Evolutionary conservation across 805 yeast species (phyloP), one percentile per base, ranked within the genome.

Genomic region (Starmerella sp.): DNA sequence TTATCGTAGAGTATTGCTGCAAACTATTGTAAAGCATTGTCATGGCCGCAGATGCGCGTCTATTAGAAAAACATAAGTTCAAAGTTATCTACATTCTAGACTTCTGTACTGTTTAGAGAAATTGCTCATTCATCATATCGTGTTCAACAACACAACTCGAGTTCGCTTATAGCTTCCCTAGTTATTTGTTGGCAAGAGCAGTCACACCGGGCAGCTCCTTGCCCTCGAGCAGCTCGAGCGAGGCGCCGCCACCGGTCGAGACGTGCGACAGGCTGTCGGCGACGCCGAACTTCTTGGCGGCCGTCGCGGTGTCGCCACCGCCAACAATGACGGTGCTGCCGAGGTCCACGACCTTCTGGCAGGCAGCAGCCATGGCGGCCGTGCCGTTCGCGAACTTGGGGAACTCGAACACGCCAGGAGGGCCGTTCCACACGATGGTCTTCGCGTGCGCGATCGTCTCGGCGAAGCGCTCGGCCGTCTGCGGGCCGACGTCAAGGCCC

Each of bases 181-280:
- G 15, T 50, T 57, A 56, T 54, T 87, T 89, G 75, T 80, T 82
- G 63, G 95, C 82, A 67, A 90, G 83, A 75, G 90, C 95, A 69
- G 78, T 82, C 66, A 93, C 97, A 82, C 98, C 98, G 68, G 98
- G 98, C 68, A 93, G 81, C 67, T 79, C 93, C 83, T 93, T 93
- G 77, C 98, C 98, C 80, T 93, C 98, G 71, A 93, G 83, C 71
- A 93, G 84, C 78, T 93, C 98, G 72, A 93, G 82, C 61, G 97
- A 91, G 65, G 98, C 98, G 81, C 98, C 98, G 77, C 98, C 98
- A 77, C 98, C 98, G 62, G 98, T 93, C 65, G 97, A 91, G 65
- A 93, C 96, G 75, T 93, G 98, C 53, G 97, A 88, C 69, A 93
- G 81, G 80, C 93, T 87, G 72, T 87, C 96, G 66, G 87, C 90